Base-by-base conservation (phyloP, 2,329 filamentous ascomycete genomes). In the Diatrype stigma region DNA sequence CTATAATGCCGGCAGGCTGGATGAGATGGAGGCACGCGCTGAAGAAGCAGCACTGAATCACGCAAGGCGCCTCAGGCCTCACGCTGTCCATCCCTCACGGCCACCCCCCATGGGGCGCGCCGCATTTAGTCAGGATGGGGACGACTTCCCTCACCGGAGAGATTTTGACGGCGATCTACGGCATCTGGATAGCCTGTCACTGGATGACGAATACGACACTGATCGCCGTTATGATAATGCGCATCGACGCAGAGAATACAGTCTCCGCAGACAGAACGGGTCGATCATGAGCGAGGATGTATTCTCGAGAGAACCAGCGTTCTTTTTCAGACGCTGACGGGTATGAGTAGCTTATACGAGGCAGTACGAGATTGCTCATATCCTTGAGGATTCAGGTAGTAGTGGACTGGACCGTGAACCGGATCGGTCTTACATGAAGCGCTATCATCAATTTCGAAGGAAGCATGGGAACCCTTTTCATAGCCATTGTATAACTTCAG, bases 271-370 rank as follows among this genome's bases (percentile, higher is more conserved):
- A 16, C 58, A 56, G 46, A 54, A 48, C 26, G 60, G 60, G 40
- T 63, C 60, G 5, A 50, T 63, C 4, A 8, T 64, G 11, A 53
- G 54, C 10, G 60, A 55, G 1, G 62, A 64, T 23, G 58, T 60
- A 19, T 64, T 63, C 46, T 51, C 48, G 22, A 42, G 45, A 11
- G 45, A 52, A 6, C 45, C n/a, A 16, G 21, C 35, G 12, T 42
- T 23, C 40, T 45, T 6, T 37, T 45, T 6, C 32, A 53, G n/a
- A 35, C 45, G 6, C 42, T 51, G 35, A 38, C 47, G 37, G 21
- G 38, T 3, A 35, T 32, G 19, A 50, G 44, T 48, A 47, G 35
- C 19, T 55, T 53, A 37, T 45, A 45, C 16, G 46, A 50, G 17
- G 30, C 49, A 6, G 12, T 6, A 37, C 14, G 22, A n/a, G 12